Base-by-base conservation (phyloP, 257 asterid genomes). In the Fraxinus pennsylvanica region DNA sequence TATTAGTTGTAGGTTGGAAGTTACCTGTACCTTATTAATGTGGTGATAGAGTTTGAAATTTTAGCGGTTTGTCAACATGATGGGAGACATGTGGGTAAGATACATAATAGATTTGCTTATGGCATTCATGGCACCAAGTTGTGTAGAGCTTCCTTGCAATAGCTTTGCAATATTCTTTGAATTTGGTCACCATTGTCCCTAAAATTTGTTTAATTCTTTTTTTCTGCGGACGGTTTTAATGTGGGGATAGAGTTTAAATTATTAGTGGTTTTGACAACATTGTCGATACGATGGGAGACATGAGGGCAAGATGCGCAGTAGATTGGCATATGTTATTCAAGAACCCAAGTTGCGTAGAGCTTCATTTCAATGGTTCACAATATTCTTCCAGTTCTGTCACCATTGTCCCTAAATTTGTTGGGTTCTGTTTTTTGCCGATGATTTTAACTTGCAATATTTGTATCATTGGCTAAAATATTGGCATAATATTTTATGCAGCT, bases 401-500 rank as follows among this genome's bases (percentile, higher is more conserved):
- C 38, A 33, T 21, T 73, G 76, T 73, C 72, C 79, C 17, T 47
- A 30, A 43, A 59, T 74, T 45, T 71, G 47, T 2, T 6, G 21
- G 22, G 76, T 71, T 70, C 63, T 30, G 9, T 41, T 81, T 17
- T 4, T 39, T 72, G 41, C 68, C 27, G 77, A 65, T 68, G 73
- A 67, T 36, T 21, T 39, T 43, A 59, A 41, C 30, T 75, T 74
- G 47, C 69, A 54, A 74, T 36, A 39, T 61, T 14, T 59, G 14
- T 52, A 29, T 74, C 30, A 25, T 61, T 57, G 47, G 68, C 70
- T 84, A 57, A 84, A 67, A 59, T 74, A 54, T 79, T 67, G 22
- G 2, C 39, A 3, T 75, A 39, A 78, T 81, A 73, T 77, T 68
- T 66, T 68, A 69, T 86, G 86, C 94, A 92, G 98, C 98, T 82